Evolutionary conservation across 768 basidiomycete species (phyloP).

Genomic region (Cubamyces sp.): DNA sequence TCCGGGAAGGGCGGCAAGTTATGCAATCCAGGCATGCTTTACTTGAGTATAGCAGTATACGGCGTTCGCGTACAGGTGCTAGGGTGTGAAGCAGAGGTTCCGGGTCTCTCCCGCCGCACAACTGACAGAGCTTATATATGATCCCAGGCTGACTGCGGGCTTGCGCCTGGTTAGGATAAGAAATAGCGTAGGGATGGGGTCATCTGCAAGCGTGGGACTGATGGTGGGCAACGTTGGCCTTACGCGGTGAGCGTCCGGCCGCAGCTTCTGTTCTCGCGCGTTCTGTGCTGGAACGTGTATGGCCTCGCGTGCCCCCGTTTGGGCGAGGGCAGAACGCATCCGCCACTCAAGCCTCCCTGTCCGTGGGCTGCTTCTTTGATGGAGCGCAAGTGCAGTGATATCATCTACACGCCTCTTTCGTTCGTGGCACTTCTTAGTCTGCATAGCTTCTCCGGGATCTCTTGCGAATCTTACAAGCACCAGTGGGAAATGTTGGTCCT

Average conservation of each 20-base stretch:
- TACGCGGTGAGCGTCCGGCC: neutral
- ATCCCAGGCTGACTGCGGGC: neutral
- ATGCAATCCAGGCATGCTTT: slow-evolving; percentile 38
- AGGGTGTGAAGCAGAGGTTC: too few relatives aligned
- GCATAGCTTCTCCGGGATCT: too few relatives aligned
- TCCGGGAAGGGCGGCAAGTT: slow-evolving; percentile 47
- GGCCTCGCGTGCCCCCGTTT: too few relatives aligned
- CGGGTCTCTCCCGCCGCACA: too few relatives aligned
- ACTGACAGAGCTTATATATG: neutral
- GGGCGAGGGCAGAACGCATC: too few relatives aligned
- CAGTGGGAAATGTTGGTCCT: too few relatives aligned
- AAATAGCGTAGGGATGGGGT: too few relatives aligned
- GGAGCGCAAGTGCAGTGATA: neutral
- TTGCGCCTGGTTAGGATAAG: neutral
- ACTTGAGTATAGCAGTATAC: neutral
- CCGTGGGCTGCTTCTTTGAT: too few relatives aligned
- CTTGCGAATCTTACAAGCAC: too few relatives aligned
- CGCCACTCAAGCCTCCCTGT: too few relatives aligned
- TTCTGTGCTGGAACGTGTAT: neutral
- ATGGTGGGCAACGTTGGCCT: neutral
- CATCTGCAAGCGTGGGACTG: neutral
- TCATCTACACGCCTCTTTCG: neutral
- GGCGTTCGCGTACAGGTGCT: too few relatives aligned
- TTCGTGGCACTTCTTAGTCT: too few relatives aligned
- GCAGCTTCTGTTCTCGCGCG: slow-evolving; percentile 1